A percentile compares a stretch with the other conserved stretches of the same genome.
phyloP scores from a whole-genome alignment of 1,284 basidiomycete species.

The Papiliotrema fonsecae region DNA sequence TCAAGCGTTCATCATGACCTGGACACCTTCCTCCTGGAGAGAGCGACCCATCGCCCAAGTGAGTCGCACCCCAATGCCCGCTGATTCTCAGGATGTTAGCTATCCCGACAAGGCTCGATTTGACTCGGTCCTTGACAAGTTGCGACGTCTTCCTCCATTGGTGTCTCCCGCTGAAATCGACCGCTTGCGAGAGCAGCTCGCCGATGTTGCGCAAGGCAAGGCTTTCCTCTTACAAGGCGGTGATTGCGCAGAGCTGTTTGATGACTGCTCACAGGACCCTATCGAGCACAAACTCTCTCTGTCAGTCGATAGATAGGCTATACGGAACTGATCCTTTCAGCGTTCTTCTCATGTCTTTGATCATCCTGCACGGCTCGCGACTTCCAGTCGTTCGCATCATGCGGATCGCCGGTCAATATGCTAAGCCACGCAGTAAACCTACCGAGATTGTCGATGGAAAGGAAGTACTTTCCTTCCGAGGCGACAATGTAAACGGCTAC shows the following conservation, averaged over 20 bases:
- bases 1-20: too few relatives aligned
- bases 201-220: slow-evolving; percentile 74
- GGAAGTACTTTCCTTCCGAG: slow-evolving; percentile 55
- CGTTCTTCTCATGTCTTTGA: slow-evolving; percentile 89
- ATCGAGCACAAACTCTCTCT: slow-evolving; percentile 92
- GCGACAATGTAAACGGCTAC: slow-evolving; percentile 93
- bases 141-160: slow-evolving; percentile 72
- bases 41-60: slow-evolving; percentile 65
- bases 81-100: slow-evolving; percentile 41
- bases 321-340: slow-evolving; percentile 15
- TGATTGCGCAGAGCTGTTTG: slow-evolving; percentile 93
- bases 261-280: slow-evolving; percentile 85
- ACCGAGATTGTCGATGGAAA: slow-evolving; percentile 62
- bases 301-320: slow-evolving; percentile 17
- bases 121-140: slow-evolving; percentile 68
- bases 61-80: slow-evolving; percentile 5
- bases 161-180: slow-evolving; percentile 92
- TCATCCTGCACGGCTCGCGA: slow-evolving; percentile 88
- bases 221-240: slow-evolving; percentile 95
- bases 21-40: slow-evolving; percentile 60
- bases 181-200: slow-evolving; percentile 71
- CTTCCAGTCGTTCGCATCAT: slow-evolving; percentile 88
- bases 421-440: slow-evolving; percentile 84
- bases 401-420: slow-evolving; percentile 92
- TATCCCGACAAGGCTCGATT: slow-evolving; percentile 46